Percentiles rank a stretch among this genome's conserved stretches.
Conservation (phyloP, 202 grass and related monocot genomes). For the Brachypodium distachyon region DNA sequence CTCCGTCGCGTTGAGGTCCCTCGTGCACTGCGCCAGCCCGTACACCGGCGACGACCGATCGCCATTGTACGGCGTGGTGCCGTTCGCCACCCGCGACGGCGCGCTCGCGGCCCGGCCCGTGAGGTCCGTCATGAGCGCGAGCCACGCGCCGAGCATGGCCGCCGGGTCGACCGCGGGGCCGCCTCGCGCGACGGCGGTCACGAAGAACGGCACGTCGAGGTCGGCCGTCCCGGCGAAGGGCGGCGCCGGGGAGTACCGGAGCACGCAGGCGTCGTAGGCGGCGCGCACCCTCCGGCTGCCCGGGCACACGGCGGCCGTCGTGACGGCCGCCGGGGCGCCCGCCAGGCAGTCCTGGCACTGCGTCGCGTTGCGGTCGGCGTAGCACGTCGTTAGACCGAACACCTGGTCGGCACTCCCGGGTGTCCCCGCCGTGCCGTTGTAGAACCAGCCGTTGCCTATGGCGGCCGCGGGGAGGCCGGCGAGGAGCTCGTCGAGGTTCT, state of each 20-base stretch:
- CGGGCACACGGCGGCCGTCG: background rate
- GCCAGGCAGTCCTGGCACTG: slow-evolving; percentile 19
- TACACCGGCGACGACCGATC: background rate
- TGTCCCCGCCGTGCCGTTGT: background rate
- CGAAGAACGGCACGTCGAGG: background rate
- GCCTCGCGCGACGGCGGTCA: rapidly evolving
- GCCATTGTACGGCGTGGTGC: background rate
- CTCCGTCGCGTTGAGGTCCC: slow-evolving; percentile 11
- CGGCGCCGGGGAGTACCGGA: slow-evolving; percentile 5
- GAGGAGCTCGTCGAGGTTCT: slow-evolving; percentile 37
- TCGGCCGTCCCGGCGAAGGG: background rate
- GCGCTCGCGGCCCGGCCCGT: background rate
- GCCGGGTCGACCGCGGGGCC: background rate
- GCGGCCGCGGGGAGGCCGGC: background rate
- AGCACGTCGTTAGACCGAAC: slow-evolving; percentile 40
- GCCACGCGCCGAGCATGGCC: background rate
- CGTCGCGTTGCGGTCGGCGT: background rate
- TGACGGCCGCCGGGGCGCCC: background rate
- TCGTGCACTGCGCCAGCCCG: slow-evolving; percentile 48
- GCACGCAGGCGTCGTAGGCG: slow-evolving; percentile 18
- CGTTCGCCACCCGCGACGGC: background rate
- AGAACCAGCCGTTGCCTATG: slow-evolving; percentile 10
- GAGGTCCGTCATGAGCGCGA: background rate
- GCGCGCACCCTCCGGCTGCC: background rate
- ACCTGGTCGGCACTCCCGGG: background rate